Conservation (phyloP, 495 filamentous ascomycete genomes). For the Zalerion maritima region DNA sequence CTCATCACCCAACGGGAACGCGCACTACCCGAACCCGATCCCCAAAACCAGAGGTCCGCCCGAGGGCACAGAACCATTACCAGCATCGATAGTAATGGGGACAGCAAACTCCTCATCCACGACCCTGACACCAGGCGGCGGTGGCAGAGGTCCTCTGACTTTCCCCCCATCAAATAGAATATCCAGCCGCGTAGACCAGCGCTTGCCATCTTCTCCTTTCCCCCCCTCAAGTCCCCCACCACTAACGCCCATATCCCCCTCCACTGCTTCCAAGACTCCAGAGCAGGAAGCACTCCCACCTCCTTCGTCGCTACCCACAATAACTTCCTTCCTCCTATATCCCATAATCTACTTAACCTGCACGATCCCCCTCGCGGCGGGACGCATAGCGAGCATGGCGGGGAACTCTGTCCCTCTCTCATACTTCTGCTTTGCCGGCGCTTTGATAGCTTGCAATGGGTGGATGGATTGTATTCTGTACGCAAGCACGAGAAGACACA, state of each 20-base stretch:
- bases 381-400: constrained; percentile 51
- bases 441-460: constrained; percentile 58
- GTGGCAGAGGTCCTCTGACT: constrained; percentile 5
- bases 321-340: constrained; percentile 68
- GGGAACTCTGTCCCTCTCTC: constrained; percentile 35
- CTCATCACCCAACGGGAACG: background rate
- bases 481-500: constrained; percentile 46
- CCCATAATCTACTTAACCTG: constrained; percentile 59
- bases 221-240: constrained; percentile 11
- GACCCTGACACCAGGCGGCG: no score
- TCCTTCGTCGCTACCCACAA: constrained; percentile 29
- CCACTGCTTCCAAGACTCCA: no score
- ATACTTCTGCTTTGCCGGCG: constrained; percentile 57
- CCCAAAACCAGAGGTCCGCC: constrained; percentile 6
- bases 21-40: constrained; percentile 9
- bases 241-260: constrained; percentile 1
- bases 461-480: constrained; percentile 62
- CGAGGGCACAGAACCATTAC: constrained; percentile 3
- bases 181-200: constrained; percentile 8
- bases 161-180: constrained; percentile 4
- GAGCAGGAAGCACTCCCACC: no score
- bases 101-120: constrained; percentile 8
- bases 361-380: constrained; percentile 54
- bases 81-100: constrained; percentile 3
- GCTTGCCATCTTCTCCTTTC: no score